phyloP scores from a whole-genome alignment of 257 asterid species.

The Ajuga chamaepitys region DNA sequence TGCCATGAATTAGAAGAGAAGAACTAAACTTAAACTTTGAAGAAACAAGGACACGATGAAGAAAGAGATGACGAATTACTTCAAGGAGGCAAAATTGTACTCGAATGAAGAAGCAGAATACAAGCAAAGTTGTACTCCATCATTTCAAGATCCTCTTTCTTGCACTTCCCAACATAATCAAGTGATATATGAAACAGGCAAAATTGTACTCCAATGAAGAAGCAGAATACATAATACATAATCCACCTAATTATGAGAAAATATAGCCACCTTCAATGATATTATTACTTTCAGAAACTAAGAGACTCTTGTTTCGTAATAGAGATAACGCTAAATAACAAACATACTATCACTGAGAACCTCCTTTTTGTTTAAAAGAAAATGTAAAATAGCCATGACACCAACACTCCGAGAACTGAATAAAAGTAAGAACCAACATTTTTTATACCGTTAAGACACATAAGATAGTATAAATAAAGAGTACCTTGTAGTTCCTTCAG shows the following conservation, averaged over 20 bases:
- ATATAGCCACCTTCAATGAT: neutral
- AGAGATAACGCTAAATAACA: neutral
- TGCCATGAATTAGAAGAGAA: too few species aligned
- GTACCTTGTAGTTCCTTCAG: slow-evolving; percentile 66
- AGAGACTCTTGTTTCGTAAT: neutral
- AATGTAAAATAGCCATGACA: neutral
- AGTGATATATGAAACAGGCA: neutral
- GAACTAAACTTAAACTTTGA: too few species aligned
- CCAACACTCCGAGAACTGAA: neutral
- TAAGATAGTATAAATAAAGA: neutral
- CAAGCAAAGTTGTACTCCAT: too few species aligned
- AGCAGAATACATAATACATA: neutral
- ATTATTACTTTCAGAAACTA: neutral
- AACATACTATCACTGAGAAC: neutral
- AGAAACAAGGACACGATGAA: too few species aligned
- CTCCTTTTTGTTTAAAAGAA: neutral
- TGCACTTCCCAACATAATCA: neutral
- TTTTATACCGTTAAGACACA: neutral
- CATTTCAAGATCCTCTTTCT: neutral
- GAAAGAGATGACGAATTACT: too few species aligned
- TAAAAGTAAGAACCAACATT: neutral
- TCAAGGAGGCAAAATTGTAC: too few species aligned
- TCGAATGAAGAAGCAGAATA: too few species aligned
- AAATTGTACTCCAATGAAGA: neutral
- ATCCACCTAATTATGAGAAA: neutral